phyloP scores from a whole-genome alignment of 495 filamentous ascomycete species.

The Astrothelium macrocarpum region DNA sequence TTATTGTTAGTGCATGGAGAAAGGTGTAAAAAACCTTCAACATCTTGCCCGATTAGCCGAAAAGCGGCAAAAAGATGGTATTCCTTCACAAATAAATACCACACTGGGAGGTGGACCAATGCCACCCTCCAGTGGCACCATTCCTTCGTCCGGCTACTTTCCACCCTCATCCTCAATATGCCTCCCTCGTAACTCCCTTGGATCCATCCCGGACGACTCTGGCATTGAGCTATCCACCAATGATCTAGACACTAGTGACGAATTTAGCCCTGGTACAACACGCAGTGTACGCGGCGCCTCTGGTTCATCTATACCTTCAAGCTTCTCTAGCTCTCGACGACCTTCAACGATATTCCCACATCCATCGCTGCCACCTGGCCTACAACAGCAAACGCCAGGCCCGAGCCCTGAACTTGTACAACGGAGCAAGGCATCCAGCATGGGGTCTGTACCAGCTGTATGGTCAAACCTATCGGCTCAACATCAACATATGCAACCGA shows the following conservation, averaged over 20 bases:
- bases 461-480: neutral
- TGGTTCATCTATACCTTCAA: neutral
- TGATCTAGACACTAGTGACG: slow-evolving; percentile 17
- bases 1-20: slow-evolving; percentile 41
- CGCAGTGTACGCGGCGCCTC: neutral
- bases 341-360: neutral
- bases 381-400: neutral
- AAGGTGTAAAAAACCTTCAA: slow-evolving; percentile 41
- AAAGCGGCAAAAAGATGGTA: neutral
- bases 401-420: neutral
- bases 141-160: neutral
- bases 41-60: slow-evolving; percentile 34
- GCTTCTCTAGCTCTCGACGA: neutral
- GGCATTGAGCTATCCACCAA: slow-evolving; percentile 21
- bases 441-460: neutral
- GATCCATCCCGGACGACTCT: neutral
- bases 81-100: neutral
- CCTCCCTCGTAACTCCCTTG: neutral
- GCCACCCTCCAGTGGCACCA: neutral
- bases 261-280: neutral
- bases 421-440: neutral
- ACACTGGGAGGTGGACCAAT: neutral
- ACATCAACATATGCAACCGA: neutral
- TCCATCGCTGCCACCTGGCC: neutral
- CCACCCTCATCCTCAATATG: neutral